Conservation (phyloP, 2,329 filamentous ascomycete genomes). For the Monilinia aucupariae region DNA sequence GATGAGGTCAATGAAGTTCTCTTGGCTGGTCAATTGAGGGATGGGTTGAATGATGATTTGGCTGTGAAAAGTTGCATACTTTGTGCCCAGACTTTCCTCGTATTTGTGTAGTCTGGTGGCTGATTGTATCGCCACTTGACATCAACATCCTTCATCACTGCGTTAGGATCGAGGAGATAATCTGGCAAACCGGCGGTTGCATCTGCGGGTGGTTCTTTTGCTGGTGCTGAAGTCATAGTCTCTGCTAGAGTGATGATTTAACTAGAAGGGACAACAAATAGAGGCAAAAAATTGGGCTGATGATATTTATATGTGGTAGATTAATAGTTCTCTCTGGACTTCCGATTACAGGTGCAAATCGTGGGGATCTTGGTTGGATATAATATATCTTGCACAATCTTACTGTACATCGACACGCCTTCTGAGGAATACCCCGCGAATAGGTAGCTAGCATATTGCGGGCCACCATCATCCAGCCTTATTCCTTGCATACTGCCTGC, state of each 20-base stretch:
- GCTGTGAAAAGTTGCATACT: constrained; percentile 42
- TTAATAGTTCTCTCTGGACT: neutral
- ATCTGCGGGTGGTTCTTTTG: constrained; percentile 11
- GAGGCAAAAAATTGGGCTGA: neutral
- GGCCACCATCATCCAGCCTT: neutral
- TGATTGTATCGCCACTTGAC: constrained; percentile 56
- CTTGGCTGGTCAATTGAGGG: neutral
- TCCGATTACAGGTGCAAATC: neutral
- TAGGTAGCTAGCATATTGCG: neutral
- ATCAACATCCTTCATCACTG: constrained; percentile 48
- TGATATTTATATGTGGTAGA: neutral
- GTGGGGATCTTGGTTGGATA: neutral
- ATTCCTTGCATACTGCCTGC: neutral
- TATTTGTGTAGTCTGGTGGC: constrained; percentile 60
- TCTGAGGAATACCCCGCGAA: neutral
- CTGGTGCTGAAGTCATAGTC: constrained; percentile 3
- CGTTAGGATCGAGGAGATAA: constrained; percentile 54
- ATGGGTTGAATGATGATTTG: neutral
- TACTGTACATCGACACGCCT: neutral
- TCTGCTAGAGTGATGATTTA: neutral
- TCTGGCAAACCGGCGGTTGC: constrained; percentile 42
- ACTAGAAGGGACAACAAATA: neutral
- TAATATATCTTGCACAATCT: neutral
- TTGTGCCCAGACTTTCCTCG: constrained; percentile 52
- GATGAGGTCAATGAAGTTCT: neutral